Conservation (phyloP, 805 yeast genomes). For the Yamadazyma philogaea region DNA sequence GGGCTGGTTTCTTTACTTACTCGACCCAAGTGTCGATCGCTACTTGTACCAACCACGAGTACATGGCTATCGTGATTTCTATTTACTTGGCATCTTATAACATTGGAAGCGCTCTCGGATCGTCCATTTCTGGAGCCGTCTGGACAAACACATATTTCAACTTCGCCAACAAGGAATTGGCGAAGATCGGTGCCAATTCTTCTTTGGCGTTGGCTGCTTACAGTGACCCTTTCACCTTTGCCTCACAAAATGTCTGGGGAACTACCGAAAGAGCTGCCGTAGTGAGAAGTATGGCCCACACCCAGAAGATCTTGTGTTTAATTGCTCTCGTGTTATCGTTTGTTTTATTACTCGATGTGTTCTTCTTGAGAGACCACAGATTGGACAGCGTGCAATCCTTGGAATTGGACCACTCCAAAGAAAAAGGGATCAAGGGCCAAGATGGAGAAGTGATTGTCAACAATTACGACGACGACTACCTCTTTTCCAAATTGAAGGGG, state of each 20-base stretch:
- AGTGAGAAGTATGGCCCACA: conserved; percentile 54
- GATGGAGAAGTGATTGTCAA: conserved; percentile 22
- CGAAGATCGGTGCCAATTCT: conserved; percentile 24
- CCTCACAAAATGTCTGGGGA: conserved; percentile 53
- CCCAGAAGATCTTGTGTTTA: conserved; percentile 56
- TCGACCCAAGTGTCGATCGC: conserved; percentile 60
- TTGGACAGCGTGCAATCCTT: conserved; percentile 35
- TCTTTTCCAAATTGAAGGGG: conserved; percentile 15
- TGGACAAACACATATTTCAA: conserved; percentile 62
- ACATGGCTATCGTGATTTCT: conserved; percentile 61
- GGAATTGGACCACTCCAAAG: conserved; percentile 16
- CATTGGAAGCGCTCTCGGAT: conserved; percentile 64
- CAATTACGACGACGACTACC: conserved; percentile 23
- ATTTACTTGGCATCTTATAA: conserved; percentile 55
- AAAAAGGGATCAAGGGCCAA: conserved; percentile 17
- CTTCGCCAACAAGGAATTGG: conserved; percentile 33
- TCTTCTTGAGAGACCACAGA: conserved; percentile 53
- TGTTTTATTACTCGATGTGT: conserved; percentile 46
- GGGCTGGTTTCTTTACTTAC: conserved; percentile 71
- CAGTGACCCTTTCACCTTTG: conserved; percentile 51
- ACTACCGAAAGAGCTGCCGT: conserved; percentile 57
- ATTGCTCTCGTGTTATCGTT: conserved; percentile 55
- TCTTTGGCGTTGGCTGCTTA: conserved; percentile 22
- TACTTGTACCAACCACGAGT: conserved; percentile 57
- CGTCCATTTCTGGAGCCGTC: conserved; percentile 64